These are phyloP conservation scores for Infundibulicybe gibba DNA, from an alignment of 768 basidiomycete species.

Conservation along the genomic window DNA sequence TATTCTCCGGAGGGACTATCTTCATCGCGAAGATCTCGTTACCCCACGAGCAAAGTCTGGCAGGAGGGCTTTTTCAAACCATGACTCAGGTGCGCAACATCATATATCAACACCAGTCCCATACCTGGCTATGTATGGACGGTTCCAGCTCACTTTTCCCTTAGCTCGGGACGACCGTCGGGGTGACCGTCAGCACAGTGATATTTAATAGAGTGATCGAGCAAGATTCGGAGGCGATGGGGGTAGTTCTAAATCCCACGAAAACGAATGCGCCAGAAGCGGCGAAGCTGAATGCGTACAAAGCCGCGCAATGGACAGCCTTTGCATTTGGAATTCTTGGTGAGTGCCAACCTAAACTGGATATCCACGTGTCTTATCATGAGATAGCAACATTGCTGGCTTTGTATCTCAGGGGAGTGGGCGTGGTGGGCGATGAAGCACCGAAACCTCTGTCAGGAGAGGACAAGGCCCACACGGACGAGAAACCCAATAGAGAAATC, in stretches of 20 bases:
- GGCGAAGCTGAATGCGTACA: conserved; percentile 55
- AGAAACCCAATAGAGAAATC: too few relatives aligned
- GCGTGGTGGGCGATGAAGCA: too few relatives aligned
- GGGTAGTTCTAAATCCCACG: too few relatives aligned
- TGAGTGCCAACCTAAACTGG: too few relatives aligned
- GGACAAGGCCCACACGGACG: too few relatives aligned
- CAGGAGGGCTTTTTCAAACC: conserved; percentile 78
- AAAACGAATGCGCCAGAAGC: conserved; percentile 27
- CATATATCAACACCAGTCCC: too few relatives aligned
- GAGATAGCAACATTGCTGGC: too few relatives aligned
- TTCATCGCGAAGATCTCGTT: conserved; percentile 67
- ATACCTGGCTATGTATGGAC: too few relatives aligned
- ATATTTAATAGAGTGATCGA: conserved; percentile 56
- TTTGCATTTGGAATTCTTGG: conserved; percentile 62
- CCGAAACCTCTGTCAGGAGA: too few relatives aligned
- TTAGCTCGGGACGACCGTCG: conserved; percentile 66
- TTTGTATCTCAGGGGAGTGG: too few relatives aligned
- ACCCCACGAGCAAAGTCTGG: conserved; percentile 71
- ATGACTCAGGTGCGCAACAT: conserved; percentile 65
- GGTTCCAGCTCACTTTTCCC: neutral
- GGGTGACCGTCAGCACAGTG: conserved; percentile 69
- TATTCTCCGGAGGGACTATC: conserved; percentile 68
- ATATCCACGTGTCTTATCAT: too few relatives aligned
- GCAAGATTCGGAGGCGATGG: too few relatives aligned
- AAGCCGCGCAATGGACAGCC: conserved; percentile 60